Conservation (phyloP, 352 stramenopile genomes). For the Globisporangium lucens region DNA sequence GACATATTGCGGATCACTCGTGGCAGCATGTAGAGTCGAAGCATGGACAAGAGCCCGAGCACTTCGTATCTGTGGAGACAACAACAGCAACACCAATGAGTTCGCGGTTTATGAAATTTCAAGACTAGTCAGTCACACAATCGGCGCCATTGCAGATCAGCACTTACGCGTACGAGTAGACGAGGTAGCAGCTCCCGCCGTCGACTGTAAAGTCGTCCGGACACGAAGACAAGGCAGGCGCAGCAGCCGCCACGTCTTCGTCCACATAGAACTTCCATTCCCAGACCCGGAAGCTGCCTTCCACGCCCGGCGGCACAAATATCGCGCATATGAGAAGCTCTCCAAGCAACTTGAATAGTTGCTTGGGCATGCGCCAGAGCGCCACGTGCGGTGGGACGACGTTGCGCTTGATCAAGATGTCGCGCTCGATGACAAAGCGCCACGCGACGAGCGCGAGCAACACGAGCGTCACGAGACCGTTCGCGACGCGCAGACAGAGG, state of each 20-base stretch:
- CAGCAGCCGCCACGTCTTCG: constrained; percentile 8
- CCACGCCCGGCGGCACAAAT: constrained; percentile 50
- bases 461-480: constrained; percentile 39
- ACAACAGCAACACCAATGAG: background rate
- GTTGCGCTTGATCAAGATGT: constrained; percentile 65
- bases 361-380: constrained; percentile 45
- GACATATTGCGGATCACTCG: constrained; percentile 74
- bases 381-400: constrained; percentile 49
- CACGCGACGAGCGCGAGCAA: constrained; percentile 51
- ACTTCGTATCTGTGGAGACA: constrained; percentile 48
- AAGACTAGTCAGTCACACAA: background rate
- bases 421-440: constrained; percentile 51
- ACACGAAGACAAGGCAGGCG: constrained; percentile 20
- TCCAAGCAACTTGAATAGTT: constrained; percentile 34
- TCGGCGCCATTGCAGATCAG: background rate
- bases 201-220: constrained; percentile 30
- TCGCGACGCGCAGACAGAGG: constrained; percentile 36
- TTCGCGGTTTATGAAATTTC: background rate
- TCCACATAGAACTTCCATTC: constrained; percentile 72
- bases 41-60: constrained; percentile 56
- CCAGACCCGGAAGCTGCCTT: constrained; percentile 45
- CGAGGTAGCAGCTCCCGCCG: constrained; percentile 51
- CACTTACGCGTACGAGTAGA: constrained; percentile 67
- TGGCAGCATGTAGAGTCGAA: constrained; percentile 77
- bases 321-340: constrained; percentile 54